A percentile compares a stretch with the other conserved stretches of the same genome.
These are phyloP conservation scores for Camelina laxa DNA, from an alignment of 345 rosid genomes.

Conservation along the genomic window DNA sequence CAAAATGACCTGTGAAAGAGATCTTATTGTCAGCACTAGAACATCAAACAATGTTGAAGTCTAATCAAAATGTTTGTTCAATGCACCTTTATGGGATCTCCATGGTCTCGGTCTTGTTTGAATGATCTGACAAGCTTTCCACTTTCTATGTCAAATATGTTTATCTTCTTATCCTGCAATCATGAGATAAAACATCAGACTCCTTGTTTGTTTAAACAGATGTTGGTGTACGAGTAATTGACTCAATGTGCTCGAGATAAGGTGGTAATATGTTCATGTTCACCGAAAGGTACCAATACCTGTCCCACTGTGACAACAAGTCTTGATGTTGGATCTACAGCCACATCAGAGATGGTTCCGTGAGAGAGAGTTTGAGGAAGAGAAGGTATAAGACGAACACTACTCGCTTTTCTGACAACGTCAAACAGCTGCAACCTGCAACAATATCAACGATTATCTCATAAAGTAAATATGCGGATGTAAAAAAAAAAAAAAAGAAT, in stretches of 20 bases:
- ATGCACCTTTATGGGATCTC: conserved; percentile 78
- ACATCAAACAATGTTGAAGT: conserved; percentile 18
- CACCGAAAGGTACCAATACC: conserved; percentile 49
- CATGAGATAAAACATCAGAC: conserved; percentile 11
- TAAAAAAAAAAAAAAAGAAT: no score
- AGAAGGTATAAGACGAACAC: conserved; percentile 54
- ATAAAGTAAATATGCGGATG: background rate
- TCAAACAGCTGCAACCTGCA: conserved; percentile 71
- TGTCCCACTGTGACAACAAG: conserved; percentile 80
- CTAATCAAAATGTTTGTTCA: conserved; percentile 31
- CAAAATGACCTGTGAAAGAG: conserved; percentile 60
- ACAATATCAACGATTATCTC: conserved; percentile 13
- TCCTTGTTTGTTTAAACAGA: background rate
- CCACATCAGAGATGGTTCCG: conserved; percentile 86
- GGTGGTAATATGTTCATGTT: conserved; percentile 16
- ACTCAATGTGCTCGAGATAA: conserved; percentile 15
- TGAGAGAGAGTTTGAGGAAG: conserved; percentile 70
- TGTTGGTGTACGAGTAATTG: conserved; percentile 4
- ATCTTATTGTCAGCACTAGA: conserved; percentile 34
- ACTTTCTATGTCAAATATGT: conserved; percentile 57
- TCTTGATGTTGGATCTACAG: conserved; percentile 64
- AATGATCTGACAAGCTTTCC: conserved; percentile 76
- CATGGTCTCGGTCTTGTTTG: conserved; percentile 72
- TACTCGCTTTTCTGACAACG: conserved; percentile 47
- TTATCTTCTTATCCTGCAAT: conserved; percentile 81